These are phyloP conservation scores for Blepharisma undulans DNA, from an alignment of 169 alveolate genomes.

Conservation along the genomic window DNA sequence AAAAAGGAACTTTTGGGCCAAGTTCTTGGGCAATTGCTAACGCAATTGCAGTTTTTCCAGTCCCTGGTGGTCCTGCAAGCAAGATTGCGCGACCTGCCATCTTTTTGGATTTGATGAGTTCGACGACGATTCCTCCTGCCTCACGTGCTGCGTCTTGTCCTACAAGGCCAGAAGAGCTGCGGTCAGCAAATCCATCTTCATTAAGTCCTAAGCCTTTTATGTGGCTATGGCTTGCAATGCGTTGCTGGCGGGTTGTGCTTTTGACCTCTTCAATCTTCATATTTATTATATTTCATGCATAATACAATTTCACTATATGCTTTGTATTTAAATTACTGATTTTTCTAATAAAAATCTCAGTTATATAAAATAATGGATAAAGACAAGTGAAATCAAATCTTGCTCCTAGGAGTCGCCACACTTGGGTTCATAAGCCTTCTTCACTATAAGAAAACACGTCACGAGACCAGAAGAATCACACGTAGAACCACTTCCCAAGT, in stretches of 20 bases:
- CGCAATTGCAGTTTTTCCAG: conserved; percentile 99
- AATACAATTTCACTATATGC: too few relatives aligned
- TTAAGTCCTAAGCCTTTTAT: conserved; percentile 98
- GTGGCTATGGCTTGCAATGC: conserved; percentile 98
- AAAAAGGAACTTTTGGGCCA: conserved; percentile 98
- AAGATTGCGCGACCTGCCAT: conserved; percentile 96
- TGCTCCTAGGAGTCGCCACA: neutral
- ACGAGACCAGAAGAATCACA: neutral
- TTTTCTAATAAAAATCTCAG: neutral
- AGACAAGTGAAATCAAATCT: neutral
- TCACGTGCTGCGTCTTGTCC: conserved; percentile 99
- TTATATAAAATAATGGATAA: neutral
- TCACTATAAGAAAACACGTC: neutral
- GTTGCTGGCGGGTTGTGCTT: conserved; percentile 84
- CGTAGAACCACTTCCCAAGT: neutral
- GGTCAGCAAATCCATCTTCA: conserved; percentile 91
- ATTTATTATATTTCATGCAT: neutral
- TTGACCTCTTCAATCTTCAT: conserved; percentile 83
- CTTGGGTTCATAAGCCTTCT: neutral
- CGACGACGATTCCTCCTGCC: conserved; percentile 98
- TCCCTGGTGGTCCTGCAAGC: conserved; percentile 91
- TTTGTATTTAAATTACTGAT: neutral
- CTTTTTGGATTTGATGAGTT: conserved; percentile 95
- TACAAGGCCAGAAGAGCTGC: conserved; percentile 92
- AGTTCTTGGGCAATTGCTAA: conserved; percentile 98